Base-by-base conservation (phyloP, 75 land plant species). In the Azolla pinnata region DNA sequence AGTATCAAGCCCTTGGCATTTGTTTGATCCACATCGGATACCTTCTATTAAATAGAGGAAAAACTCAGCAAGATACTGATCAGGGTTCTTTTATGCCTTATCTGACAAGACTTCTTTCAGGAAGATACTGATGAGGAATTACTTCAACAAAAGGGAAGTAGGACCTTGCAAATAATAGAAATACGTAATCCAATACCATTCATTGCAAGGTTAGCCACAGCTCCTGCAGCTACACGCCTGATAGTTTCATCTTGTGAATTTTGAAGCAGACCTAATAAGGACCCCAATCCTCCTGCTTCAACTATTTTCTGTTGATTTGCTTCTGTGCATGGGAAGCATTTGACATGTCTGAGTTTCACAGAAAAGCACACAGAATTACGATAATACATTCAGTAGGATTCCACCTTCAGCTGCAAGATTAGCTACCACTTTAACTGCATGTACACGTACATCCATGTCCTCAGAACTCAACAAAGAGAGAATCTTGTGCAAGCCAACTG, bases 181-280 rank as follows among this genome's bases (percentile, higher is more conserved):
- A 12, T 3, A 47, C 20, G 18, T 47, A 3, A 19, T 20, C 4
- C 18, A n/a, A 1, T 70, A 87, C 92, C 92, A 76, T 87, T 87
- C 86, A 82, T 83, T 49, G 86, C 86, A 61, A 87, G 85, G 59
- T 87, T 87, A 4, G 92, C 92, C 63, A 87, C 81, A 48, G 92
- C 92, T 53, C 92, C 92, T 10, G 92, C 92, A 55, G 86, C 88
- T 48, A 87, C 86, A 59, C 92, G 67, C 18, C 77, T 79, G n/a
- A 80, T 79, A 0, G 74, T 79, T 40, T 82, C 86, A 69, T 87
- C 92, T 54, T 81, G 82, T 47, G 88, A 77, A 67, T 67, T 83
- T 69, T 75, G 61, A 54, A 83, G 78, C 54, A 83, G 83, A 66
- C 53, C 78, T 61, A 83, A 33, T 58, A 87, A 57, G 29, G 86